phyloP scores from a whole-genome alignment of 768 basidiomycete genomes.

The Tulasnella sp. region DNA sequence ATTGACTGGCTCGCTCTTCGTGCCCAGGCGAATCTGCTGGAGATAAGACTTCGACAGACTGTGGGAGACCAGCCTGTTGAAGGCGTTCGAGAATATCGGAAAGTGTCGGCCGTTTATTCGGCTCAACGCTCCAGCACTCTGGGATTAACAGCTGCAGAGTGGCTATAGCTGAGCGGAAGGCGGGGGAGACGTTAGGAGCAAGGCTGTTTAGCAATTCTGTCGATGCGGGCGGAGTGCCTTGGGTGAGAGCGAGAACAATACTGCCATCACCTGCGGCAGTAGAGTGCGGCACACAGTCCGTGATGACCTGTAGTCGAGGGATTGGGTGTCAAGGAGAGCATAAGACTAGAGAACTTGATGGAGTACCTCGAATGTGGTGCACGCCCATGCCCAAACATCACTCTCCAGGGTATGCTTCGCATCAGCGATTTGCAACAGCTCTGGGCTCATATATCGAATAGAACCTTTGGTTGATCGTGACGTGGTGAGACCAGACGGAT shows the following conservation, averaged over 20 bases:
- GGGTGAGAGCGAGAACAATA: not conserved
- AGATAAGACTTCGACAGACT: not conserved
- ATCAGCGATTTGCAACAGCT: not conserved
- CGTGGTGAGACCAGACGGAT: not conserved
- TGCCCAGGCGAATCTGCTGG: too few species aligned
- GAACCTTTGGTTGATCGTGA: not conserved
- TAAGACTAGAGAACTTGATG: not conserved
- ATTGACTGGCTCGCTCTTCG: too few species aligned
- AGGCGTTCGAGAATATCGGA: not conserved
- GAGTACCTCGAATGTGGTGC: not conserved
- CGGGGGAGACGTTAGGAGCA: not conserved
- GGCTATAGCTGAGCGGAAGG: not conserved
- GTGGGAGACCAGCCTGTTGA: not conserved
- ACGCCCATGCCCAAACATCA: not conserved
- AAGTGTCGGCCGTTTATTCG: not conserved
- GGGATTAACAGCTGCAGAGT: not conserved
- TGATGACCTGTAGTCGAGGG: not conserved
- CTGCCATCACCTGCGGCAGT: not conserved
- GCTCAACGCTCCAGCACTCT: not conserved
- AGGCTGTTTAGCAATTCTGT: not conserved
- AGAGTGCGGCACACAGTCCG: not conserved
- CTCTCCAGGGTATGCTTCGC: not conserved
- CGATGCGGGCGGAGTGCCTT: not conserved
- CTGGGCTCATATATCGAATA: not conserved
- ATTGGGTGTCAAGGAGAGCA: not conserved